Conservation (phyloP, 768 basidiomycete species). For the Leccinum fibrillosum region DNA sequence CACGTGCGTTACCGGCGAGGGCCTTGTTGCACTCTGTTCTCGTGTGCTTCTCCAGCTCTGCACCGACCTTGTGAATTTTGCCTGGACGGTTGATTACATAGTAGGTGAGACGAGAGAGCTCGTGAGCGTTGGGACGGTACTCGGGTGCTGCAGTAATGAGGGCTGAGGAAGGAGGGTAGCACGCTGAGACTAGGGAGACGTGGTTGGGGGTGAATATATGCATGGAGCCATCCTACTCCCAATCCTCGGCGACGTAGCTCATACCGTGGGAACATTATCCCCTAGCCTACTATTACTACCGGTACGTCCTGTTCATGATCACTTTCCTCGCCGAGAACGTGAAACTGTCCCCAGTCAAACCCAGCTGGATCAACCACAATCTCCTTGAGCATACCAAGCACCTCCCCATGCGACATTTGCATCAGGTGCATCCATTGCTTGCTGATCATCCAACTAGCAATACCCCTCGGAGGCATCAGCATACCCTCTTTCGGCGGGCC, state of each 20-base stretch:
- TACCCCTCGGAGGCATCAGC: slow-evolving; percentile 58
- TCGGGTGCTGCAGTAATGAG: slow-evolving; percentile 73
- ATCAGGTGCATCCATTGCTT: slow-evolving; percentile 53
- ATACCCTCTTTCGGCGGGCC: slow-evolving; percentile 58
- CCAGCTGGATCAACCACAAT: slow-evolving; percentile 42
- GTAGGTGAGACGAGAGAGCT: slow-evolving; percentile 81
- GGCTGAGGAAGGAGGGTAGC: slow-evolving; percentile 78
- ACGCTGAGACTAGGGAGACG: slow-evolving; percentile 77
- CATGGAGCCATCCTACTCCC: slow-evolving; percentile 40
- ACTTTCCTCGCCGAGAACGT: slow-evolving; percentile 55
- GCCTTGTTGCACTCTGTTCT: slow-evolving; percentile 65
- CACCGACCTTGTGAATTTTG: slow-evolving; percentile 73
- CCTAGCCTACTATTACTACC: slow-evolving; percentile 12
- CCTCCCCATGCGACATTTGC: slow-evolving; percentile 44
- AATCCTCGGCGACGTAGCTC: neutral
- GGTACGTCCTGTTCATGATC: slow-evolving; percentile 22
- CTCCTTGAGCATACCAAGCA: slow-evolving; percentile 40
- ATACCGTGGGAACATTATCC: slow-evolving; percentile 22
- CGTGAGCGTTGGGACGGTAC: slow-evolving; percentile 79
- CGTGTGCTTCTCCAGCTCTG: slow-evolving; percentile 74
- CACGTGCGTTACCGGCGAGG: slow-evolving; percentile 65
- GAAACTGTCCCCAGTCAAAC: slow-evolving; percentile 49
- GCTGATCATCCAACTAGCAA: slow-evolving; percentile 76
- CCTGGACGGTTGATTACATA: slow-evolving; percentile 82
- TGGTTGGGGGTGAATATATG: slow-evolving; percentile 81